Evolutionary conservation across 2,329 filamentous ascomycete species (phyloP), one percentile per base, ranked within the genome.

Genomic region (Colletotrichum graminicola): DNA sequence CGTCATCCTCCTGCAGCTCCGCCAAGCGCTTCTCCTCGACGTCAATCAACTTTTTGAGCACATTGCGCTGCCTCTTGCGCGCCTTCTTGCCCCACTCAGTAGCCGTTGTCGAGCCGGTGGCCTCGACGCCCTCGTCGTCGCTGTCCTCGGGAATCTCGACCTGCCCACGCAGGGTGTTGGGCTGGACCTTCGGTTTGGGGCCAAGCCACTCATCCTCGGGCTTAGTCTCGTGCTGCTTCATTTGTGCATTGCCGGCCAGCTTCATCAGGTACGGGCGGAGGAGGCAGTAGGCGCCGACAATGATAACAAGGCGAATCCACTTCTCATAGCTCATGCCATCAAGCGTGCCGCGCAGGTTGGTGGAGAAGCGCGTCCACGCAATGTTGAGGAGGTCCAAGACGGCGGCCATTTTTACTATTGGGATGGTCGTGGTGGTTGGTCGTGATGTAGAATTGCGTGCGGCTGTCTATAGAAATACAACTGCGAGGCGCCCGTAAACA

Each of bases 191-290:
- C 14, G 87, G 84, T 72, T 84, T 83, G 32, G 82, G 82, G 63
- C 78, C 81, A 11, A 85, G 84, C 36, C 81, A 80, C 41, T 87
- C 84, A 54, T 85, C 82, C 75, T 89, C 84, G 74, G 85, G 84
- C 73, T 61, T 62, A 34, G 63, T 39, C 76, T 91, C 90, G 77
- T 92, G 85, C 78, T 91, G 85, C 76, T 86, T 86, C 79, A 90
- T 88, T 77, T 93, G 90, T 73, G 86, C 81, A 76, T 88, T 89
- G 72, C 86, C 89, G 75, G 90, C 90, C 47, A 90, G 81, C 77
- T 91, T 92, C 77, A 95, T 86, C 62, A 95, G 80, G 79, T 94
- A 94, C 0, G 93, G 93, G 1, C 94, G 90, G 32, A 94, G 77
- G 63, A 96, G 87, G 74, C 91, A 78, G 83, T 95, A 97, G 66